Base-by-base conservation (phyloP, 2,329 filamentous ascomycete genomes). In the Diaporthe citriasiana region DNA sequence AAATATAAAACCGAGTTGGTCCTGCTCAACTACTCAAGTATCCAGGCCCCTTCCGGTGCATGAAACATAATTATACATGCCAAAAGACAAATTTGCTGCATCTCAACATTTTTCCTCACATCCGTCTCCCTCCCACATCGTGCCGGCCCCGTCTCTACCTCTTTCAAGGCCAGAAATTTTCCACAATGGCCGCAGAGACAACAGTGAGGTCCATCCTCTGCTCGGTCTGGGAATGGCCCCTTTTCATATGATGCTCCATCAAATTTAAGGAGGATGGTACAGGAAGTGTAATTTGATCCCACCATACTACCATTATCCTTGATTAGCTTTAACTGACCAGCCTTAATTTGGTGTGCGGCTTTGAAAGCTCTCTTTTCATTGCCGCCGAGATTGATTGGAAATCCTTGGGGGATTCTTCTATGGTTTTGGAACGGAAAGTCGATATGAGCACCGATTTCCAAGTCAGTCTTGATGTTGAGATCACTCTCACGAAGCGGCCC, bases 341-440 rank as follows among this genome's bases (percentile, higher is more conserved):
- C 25, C 38, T 19, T n/a, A 12, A 63, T 38, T 45, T 63, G 57
- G 15, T 22, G 8, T 63, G 57, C 17, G 40, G 38, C 1, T 2
- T 63, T 45, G 57, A 63, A 3, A 12, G 15, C 25, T 1, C 38
- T 45, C 1, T 45, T 12, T 45, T 63, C 1, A 51, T 27, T 55
- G 47, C 27, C 4, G 65, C 65, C 50, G 50, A 69, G 27, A 42
- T 55, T 42, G 50, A 42, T 35, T 69, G 65, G 65, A 69, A 55
- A 25, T 33, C 47, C 22, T 9, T 68, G 3, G 65, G 50, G n/a
- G 33, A 69, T 42, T 38, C 3, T 42, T 30, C 47, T 15, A 4
- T n/a, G 9, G 19, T 55, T 30, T n/a, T 69, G 50, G 33, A 55
- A 17, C 25, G 15, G n/a, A 33, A 55, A 69, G 7, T 42, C 50